Evolutionary conservation across 352 stramenopile genomes (phyloP).

Genomic region (Pythium insidiosum): DNA sequence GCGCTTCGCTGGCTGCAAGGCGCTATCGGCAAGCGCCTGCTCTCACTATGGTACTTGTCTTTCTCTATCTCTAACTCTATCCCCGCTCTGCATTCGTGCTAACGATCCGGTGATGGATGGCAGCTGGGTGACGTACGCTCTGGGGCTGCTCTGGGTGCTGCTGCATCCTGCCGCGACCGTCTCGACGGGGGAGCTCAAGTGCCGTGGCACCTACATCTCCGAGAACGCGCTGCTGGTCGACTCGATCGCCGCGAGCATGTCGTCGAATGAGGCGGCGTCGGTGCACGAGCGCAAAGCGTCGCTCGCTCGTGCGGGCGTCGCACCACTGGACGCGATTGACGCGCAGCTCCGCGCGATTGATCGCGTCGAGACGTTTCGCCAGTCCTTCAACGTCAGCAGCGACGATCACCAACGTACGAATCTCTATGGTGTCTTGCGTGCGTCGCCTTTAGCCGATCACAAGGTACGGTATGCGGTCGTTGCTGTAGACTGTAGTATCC

Average conservation of each 20-base stretch:
- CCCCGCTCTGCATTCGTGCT: not conserved
- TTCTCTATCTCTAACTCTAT: not conserved
- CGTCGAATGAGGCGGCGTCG: too few species aligned
- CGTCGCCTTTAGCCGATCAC: slow-evolving; percentile 56
- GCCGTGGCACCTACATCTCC: slow-evolving; percentile 80
- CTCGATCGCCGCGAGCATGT: slow-evolving; percentile 41
- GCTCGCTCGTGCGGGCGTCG: too few species aligned
- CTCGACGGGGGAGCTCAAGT: slow-evolving; percentile 81
- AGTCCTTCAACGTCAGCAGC: slow-evolving; percentile 30
- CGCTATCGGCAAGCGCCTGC: slow-evolving; percentile 17
- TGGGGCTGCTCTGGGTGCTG: slow-evolving; percentile 72
- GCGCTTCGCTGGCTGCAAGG: slow-evolving; percentile 15
- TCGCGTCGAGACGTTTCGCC: slow-evolving; percentile 49
- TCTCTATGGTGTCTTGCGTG: slow-evolving; percentile 75
- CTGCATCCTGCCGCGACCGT: slow-evolving; percentile 70
- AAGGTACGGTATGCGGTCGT: too few species aligned
- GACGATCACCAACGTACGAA: slow-evolving; percentile 30
- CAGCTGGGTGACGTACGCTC: slow-evolving; percentile 60
- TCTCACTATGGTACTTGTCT: slow-evolving; percentile 31
- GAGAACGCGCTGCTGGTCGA: slow-evolving; percentile 85
- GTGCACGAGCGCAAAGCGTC: too few species aligned
- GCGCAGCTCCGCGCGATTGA: slow-evolving; percentile 37
- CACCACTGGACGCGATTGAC: too few species aligned
- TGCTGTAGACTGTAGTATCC: too few species aligned
- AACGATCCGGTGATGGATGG: too few species aligned